Evolutionary conservation across 192 early-diverging fungal genomes (phyloP).

Genomic region (Umbelopsis sp.): DNA sequence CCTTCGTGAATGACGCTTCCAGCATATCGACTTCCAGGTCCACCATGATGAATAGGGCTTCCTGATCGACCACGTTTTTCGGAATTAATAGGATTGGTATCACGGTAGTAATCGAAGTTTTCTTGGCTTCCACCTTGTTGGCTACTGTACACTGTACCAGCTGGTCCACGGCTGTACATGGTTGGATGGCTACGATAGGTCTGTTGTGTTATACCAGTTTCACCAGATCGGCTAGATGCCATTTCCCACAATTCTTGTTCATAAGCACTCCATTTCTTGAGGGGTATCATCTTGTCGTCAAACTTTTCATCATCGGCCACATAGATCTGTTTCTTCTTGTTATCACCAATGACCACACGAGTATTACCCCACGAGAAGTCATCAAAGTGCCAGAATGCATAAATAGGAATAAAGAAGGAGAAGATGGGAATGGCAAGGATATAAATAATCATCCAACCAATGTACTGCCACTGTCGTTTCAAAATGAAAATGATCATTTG

Average conservation of each 20-base stretch:
- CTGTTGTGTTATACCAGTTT: conserved; percentile 44
- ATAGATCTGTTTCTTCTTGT: conserved; percentile 63
- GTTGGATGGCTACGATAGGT: conserved; percentile 42
- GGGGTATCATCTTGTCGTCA: conserved; percentile 82
- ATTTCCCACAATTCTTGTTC: conserved; percentile 80
- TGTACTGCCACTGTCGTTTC: conserved; percentile 78
- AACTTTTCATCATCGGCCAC: conserved; percentile 78
- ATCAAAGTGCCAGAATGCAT: conserved; percentile 98
- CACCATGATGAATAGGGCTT: conserved; percentile 11
- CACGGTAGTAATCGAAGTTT: conserved; percentile 38
- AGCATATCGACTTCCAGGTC: conserved; percentile 11
- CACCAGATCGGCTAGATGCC: conserved; percentile 52
- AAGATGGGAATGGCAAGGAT: conserved; percentile 91
- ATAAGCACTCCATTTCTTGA: conserved; percentile 87
- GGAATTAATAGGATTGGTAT: conserved; percentile 21
- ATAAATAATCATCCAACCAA: conserved; percentile 88
- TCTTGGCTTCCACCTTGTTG: conserved; percentile 38
- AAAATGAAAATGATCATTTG: conserved; percentile 84
- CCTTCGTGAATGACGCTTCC: conserved; percentile 24
- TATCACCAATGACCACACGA: conserved; percentile 76
- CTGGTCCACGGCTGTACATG: conserved; percentile 20
- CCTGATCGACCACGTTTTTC: conserved; percentile 21
- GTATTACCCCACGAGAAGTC: conserved; percentile 99
- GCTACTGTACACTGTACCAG: conserved; percentile 29
- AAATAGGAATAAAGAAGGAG: conserved; percentile 89